phyloP scores from a whole-genome alignment of 805 yeast genomes.

The Jamesozyma lodderae region DNA sequence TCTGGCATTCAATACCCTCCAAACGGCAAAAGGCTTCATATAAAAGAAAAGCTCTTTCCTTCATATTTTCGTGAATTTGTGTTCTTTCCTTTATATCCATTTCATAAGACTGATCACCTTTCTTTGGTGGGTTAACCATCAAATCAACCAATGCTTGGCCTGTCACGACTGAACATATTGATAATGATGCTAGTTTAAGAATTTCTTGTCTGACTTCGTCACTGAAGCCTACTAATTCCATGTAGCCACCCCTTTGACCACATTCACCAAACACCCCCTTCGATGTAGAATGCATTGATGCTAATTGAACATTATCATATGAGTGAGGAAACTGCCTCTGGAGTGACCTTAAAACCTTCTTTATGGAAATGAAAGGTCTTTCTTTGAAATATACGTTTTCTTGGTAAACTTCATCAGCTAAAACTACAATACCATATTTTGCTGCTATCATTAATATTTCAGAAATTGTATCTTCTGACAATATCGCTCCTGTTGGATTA shows the following conservation, averaged over 20 bases:
- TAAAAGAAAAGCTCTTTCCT: slow-evolving; percentile 54
- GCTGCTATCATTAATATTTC: slow-evolving; percentile 74
- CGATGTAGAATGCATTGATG: slow-evolving; percentile 93
- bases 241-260: slow-evolving; percentile 99
- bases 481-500: slow-evolving; percentile 91
- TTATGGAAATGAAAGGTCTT: slow-evolving; percentile 68
- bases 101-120: slow-evolving; percentile 68
- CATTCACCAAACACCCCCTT: slow-evolving; percentile 98
- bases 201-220: slow-evolving; percentile 59
- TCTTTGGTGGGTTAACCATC: slow-evolving; percentile 86
- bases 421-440: slow-evolving; percentile 68
- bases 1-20: slow-evolving; percentile 77
- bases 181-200: slow-evolving; percentile 81
- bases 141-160: slow-evolving; percentile 90
- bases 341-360: slow-evolving; percentile 61
- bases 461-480: slow-evolving; percentile 54
- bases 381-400: slow-evolving; percentile 71
- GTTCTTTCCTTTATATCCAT: slow-evolving; percentile 55
- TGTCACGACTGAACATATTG: slow-evolving; percentile 85
- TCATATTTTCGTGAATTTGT: slow-evolving; percentile 52
- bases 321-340: slow-evolving; percentile 43
- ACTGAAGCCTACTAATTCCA: slow-evolving; percentile 81
- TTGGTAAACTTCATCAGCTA: slow-evolving; percentile 98
- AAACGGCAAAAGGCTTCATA: slow-evolving; percentile 62
- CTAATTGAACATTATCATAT: slow-evolving; percentile 72